Evolutionary conservation across 2,329 filamentous ascomycete genomes (phyloP).

Genomic region (Claviceps arundinis): DNA sequence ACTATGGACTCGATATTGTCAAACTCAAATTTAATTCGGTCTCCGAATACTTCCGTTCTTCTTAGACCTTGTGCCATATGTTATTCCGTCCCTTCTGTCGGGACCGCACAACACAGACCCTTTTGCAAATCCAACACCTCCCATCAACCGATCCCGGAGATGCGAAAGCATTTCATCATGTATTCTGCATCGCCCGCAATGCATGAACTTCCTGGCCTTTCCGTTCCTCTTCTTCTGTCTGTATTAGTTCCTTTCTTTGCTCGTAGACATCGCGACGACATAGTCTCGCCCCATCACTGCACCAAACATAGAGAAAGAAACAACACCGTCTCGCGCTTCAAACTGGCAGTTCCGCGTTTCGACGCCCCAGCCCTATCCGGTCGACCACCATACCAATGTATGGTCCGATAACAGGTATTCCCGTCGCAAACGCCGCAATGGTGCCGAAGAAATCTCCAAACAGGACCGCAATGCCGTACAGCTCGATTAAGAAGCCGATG

Average conservation of each 20-base stretch:
- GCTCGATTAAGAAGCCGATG: conserved; percentile 77
- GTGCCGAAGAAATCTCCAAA: conserved; percentile 96
- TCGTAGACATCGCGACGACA: background rate
- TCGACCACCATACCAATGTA: conserved; percentile 69
- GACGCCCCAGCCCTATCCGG: conserved; percentile 51
- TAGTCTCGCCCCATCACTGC: background rate
- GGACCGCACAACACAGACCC: too few relatives aligned
- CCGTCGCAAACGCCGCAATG: conserved; percentile 75
- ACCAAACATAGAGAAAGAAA: background rate
- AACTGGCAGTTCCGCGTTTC: conserved; percentile 67
- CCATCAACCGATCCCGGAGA: background rate
- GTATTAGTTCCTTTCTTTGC: background rate
- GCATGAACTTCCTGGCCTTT: background rate
- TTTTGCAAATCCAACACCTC: background rate
- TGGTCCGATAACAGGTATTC: conserved; percentile 72
- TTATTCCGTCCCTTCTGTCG: background rate
- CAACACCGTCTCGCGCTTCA: conserved; percentile 23
- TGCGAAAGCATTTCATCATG: background rate
- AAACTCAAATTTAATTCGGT: background rate
- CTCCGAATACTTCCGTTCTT: background rate
- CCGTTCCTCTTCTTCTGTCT: background rate
- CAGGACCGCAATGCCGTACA: conserved; percentile 83
- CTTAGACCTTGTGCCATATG: background rate
- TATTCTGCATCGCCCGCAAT: background rate
- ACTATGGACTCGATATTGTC: background rate